Conservation (phyloP, 805 yeast genomes). For the Priceomyces medius region DNA sequence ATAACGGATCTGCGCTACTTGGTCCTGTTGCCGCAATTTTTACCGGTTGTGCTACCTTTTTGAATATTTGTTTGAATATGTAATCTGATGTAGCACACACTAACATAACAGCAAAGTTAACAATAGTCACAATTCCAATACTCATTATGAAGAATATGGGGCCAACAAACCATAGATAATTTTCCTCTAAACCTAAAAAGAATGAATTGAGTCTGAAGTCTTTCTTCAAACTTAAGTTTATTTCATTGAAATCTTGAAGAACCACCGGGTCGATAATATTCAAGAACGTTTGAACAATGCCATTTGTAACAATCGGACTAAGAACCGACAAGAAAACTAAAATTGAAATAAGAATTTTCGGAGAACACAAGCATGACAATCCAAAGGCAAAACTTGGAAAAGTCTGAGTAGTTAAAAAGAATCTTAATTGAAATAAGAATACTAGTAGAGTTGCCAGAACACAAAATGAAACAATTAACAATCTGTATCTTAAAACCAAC, state of each 20-base stretch:
- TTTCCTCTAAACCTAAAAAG: conserved; percentile 66
- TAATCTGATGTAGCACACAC: conserved; percentile 2
- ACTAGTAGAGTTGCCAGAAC: conserved; percentile 54
- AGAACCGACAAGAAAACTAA: conserved; percentile 29
- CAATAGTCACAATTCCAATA: conserved; percentile 39
- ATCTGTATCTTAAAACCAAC: conserved; percentile 72
- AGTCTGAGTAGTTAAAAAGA: conserved; percentile 32
- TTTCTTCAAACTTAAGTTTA: conserved; percentile 34
- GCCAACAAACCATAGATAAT: conserved; percentile 55
- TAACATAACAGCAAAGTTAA: conserved; percentile 25
- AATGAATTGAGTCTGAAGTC: conserved; percentile 51
- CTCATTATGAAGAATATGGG: conserved; percentile 52
- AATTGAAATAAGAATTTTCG: conserved; percentile 21
- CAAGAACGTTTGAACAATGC: conserved; percentile 37
- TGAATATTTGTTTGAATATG: background rate
- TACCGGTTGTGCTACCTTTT: too few relatives aligned
- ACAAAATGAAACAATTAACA: conserved; percentile 71
- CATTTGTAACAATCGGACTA: conserved; percentile 36
- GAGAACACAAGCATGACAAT: conserved; percentile 27
- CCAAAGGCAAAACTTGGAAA: conserved; percentile 38
- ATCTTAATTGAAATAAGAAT: conserved; percentile 53
- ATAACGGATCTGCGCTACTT: background rate
- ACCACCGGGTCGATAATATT: conserved; percentile 54
- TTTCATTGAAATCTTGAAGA: conserved; percentile 44
- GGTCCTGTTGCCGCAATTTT: background rate